Evolutionary conservation across 2,329 filamentous ascomycete genomes (phyloP), one percentile per base, ranked within the genome.

Genomic region (Fusarium succisae): DNA sequence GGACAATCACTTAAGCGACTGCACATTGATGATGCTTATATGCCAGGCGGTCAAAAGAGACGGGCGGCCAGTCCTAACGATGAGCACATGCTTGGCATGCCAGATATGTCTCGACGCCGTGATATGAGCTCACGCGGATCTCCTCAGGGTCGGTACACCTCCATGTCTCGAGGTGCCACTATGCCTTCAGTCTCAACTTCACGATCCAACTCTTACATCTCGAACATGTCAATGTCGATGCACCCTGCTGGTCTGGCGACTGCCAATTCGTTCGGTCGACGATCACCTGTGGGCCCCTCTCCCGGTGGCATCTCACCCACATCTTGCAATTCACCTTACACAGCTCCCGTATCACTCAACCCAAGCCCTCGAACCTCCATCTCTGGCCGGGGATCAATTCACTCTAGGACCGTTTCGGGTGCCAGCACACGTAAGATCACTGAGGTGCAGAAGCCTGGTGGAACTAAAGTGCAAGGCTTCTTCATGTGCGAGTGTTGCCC

Each of bases 31-130:
- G 87, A 87, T 55, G 69, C 79, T 13, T 79, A 86, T 47, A 79
- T 84, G 6, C 77, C 80, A 8, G 76, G 76, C 14, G 87, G 88
- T 12, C 86, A 86, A 68, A 91, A 91, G 80, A 85, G 89, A 53
- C 84, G 88, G 44, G 88, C 88, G 5, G 88, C 87, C 1, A 90
- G 88, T 32, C 88, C 88, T 3, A 86, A 83, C 6, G 87, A 87
- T 17, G 87, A 89, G 35, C 79, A 83, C 12, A 76, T 82, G 22
- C 78, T 84, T 37, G 67, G 81, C 6, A 80, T 82, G 37, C 83
- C 84, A 53, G 87, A 88, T 41, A 75, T 84, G 64, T 75, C 85
- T 47, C 85, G 87, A 64, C 86, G 87, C 58, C 85, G 87, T 18
- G 87, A 89, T 13, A 79, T 83, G 12, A 80, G 81, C 14, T 84